Percentiles rank a stretch among this genome's conserved stretches.
Conservation (phyloP, 805 yeast genomes). For the Teunomyces aglyptinius region DNA sequence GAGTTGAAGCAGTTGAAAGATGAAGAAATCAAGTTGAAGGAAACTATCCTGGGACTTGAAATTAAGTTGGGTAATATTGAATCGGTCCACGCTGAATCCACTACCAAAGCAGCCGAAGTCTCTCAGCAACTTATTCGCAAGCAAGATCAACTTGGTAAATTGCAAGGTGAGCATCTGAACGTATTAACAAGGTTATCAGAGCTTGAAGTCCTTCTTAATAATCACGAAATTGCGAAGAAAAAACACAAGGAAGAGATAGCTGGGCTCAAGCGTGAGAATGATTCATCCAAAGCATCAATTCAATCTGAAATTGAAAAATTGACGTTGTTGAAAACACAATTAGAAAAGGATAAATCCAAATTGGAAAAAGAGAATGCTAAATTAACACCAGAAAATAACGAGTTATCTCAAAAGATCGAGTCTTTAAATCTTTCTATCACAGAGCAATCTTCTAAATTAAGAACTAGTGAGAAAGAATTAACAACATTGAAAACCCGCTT, state of each 20-base stretch:
- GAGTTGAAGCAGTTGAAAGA: constrained; percentile 43
- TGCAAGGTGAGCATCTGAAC: constrained; percentile 9
- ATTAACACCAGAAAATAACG: constrained; percentile 9
- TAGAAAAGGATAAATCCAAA: constrained; percentile 5
- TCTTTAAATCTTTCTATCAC: constrained; percentile 12
- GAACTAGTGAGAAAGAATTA: constrained; percentile 14
- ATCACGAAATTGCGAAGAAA: constrained; percentile 9
- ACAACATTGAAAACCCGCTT: constrained; percentile 11
- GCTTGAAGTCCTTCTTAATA: constrained; percentile 8
- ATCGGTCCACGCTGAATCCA: constrained; percentile 29
- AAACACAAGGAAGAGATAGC: constrained; percentile 9
- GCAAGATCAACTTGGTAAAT: constrained; percentile 7
- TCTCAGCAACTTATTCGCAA: constrained; percentile 7
- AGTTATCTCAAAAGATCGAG: constrained; percentile 11
- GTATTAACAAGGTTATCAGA: constrained; percentile 2
- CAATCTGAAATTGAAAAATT: constrained; percentile 10
- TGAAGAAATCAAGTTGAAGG: constrained; percentile 34
- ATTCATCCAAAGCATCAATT: constrained; percentile 1
- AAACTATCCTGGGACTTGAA: constrained; percentile 26
- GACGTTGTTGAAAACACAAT: constrained; percentile 6
- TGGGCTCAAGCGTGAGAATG: constrained; percentile 10
- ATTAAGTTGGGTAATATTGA: constrained; percentile 29
- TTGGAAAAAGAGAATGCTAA: constrained; percentile 11
- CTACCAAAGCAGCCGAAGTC: constrained; percentile 19
- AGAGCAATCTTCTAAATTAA: constrained; percentile 7